phyloP scores from a whole-genome alignment of 306 rosid species.

The Alnus glutinosa region DNA sequence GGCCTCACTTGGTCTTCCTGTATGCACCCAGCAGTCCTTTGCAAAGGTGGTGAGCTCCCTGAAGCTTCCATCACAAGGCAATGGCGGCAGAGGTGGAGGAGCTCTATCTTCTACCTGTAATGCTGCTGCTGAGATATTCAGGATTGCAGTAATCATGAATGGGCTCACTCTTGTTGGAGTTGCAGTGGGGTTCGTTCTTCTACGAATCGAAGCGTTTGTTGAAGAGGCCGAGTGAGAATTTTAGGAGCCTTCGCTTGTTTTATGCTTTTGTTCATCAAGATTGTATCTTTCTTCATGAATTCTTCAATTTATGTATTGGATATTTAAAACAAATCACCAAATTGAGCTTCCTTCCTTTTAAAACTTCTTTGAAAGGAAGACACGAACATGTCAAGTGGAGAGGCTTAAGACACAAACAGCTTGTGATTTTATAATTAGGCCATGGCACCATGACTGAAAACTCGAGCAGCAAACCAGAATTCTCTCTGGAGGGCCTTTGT shows the following conservation, averaged over 20 bases:
- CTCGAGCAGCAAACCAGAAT: no score
- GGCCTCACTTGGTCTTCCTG: constrained; percentile 53
- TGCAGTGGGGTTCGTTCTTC: constrained; percentile 88
- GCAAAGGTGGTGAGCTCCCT: constrained; percentile 62
- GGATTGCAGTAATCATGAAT: constrained; percentile 68
- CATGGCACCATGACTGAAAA: no score
- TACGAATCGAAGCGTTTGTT: constrained; percentile 66
- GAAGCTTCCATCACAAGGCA: constrained; percentile 48
- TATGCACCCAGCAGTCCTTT: constrained; percentile 57
- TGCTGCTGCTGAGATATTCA: constrained; percentile 80
- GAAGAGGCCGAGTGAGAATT: constrained; percentile 65
- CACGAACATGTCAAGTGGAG: neutral
- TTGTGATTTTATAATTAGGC: no score
- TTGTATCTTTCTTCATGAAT: constrained; percentile 23
- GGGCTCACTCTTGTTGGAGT: constrained; percentile 74
- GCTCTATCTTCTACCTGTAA: constrained; percentile 64
- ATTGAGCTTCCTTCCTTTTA: neutral
- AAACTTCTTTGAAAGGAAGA: neutral
- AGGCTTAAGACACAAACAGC: neutral
- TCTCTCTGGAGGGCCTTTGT: no score
- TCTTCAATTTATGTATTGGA: constrained; percentile 35
- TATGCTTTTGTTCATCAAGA: constrained; percentile 12
- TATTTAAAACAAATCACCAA: neutral
- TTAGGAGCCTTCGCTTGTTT: constrained; percentile 17
- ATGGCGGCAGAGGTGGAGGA: constrained; percentile 49